Evolutionary conservation across 257 asterid species (phyloP).

Genomic region (Nicotiana otophora): DNA sequence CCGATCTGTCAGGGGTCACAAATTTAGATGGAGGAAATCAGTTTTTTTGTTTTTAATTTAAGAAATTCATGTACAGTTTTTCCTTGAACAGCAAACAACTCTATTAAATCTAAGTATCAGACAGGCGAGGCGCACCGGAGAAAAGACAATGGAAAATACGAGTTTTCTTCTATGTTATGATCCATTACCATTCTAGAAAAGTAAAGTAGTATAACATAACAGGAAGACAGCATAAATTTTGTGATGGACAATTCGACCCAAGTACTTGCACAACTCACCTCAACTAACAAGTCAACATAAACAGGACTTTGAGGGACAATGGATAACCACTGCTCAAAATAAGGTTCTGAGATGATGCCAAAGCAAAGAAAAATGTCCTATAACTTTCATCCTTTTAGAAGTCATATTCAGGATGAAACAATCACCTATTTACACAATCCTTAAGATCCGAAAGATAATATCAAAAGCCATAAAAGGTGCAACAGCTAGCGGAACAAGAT

Average conservation of each 20-base stretch:
- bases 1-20: neutral
- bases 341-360: neutral
- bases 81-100: neutral
- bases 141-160: neutral
- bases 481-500: neutral
- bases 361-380: neutral
- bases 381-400: slow-evolving; percentile 1
- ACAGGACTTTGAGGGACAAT: neutral
- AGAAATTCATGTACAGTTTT: neutral
- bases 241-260: neutral
- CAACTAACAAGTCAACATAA: neutral
- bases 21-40: neutral
- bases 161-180: neutral
- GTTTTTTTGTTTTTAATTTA: neutral
- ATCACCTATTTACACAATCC: neutral
- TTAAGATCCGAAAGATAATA: neutral
- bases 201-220: neutral
- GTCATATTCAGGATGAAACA: slow-evolving; percentile 1
- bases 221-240: neutral
- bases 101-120: neutral
- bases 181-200: neutral
- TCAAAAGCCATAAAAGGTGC: neutral
- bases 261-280: neutral
- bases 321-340: neutral
- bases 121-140: neutral